phyloP scores from a whole-genome alignment of 139 green algal species.

The Coccomyxa sp. region DNA sequence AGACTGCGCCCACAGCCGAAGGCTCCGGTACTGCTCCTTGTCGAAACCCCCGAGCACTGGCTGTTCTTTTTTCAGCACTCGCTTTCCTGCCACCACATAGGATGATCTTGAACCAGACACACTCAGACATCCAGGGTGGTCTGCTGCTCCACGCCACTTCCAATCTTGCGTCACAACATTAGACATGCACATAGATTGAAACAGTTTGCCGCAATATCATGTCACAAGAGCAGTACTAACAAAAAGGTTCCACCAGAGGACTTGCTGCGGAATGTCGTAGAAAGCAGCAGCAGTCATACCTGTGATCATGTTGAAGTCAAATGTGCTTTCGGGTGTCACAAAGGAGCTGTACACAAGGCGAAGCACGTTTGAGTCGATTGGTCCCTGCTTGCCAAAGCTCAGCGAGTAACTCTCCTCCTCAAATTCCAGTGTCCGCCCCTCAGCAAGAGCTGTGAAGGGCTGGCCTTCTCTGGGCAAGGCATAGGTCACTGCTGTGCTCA shows the following conservation, averaged over 20 bases:
- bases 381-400: conserved; percentile 34
- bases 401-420: background rate
- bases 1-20: conserved; percentile 71
- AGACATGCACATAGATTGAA: background rate
- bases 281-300: background rate
- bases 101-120: background rate
- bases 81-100: background rate
- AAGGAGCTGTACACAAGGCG: conserved; percentile 75
- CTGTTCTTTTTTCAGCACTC: conserved; percentile 67
- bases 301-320: conserved; percentile 76
- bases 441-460: background rate
- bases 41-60: conserved; percentile 81
- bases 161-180: background rate
- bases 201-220: background rate
- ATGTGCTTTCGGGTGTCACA: conserved; percentile 65
- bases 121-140: background rate
- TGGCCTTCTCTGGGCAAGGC: background rate
- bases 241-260: background rate
- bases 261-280: too few relatives aligned
- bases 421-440: background rate
- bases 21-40: conserved; percentile 58
- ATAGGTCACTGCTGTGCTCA: background rate
- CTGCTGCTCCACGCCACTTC: background rate
- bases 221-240: background rate
- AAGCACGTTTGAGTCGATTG: conserved; percentile 61